phyloP scores from a whole-genome alignment of 352 stramenopile species.

The Globisporangium camurandrum region DNA sequence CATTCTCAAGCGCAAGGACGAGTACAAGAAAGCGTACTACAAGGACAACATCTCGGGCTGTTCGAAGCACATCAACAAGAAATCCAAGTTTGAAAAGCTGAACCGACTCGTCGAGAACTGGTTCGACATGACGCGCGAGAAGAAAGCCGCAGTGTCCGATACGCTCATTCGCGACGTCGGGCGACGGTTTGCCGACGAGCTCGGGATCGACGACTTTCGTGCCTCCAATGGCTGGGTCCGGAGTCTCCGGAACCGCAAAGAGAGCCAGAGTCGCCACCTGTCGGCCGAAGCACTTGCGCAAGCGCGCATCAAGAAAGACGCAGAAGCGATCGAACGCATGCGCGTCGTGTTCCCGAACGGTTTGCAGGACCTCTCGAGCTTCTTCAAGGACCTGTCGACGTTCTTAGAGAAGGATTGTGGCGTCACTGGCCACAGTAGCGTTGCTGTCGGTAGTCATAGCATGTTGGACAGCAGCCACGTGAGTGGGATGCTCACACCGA shows the following conservation, averaged over 20 bases:
- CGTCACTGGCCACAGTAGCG: too few species aligned
- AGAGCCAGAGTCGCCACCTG: slow-evolving; percentile 44
- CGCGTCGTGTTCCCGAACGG: slow-evolving; percentile 56
- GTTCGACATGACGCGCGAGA: slow-evolving; percentile 75
- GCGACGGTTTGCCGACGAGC: slow-evolving; percentile 61
- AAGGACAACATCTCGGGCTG: slow-evolving; percentile 78
- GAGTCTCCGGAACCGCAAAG: slow-evolving; percentile 72
- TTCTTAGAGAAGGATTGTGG: slow-evolving; percentile 55
- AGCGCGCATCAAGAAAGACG: slow-evolving; percentile 61
- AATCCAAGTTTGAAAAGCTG: slow-evolving; percentile 82
- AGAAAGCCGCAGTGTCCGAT: slow-evolving; percentile 60
- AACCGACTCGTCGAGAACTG: slow-evolving; percentile 77
- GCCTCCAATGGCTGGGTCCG: slow-evolving; percentile 77
- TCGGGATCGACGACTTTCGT: slow-evolving; percentile 69
- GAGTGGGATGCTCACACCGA: slow-evolving; percentile 1
- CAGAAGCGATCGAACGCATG: slow-evolving; percentile 70
- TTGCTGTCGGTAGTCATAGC: not conserved
- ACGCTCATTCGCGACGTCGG: slow-evolving; percentile 70
- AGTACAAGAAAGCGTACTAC: slow-evolving; percentile 85
- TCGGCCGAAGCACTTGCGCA: slow-evolving; percentile 46
- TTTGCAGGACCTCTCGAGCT: slow-evolving; percentile 60
- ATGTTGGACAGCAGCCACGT: slow-evolving; percentile 12
- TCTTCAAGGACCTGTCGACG: slow-evolving; percentile 71
- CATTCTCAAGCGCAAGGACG: slow-evolving; percentile 82
- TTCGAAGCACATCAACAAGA: slow-evolving; percentile 85